phyloP scores from a whole-genome alignment of 2,329 filamentous ascomycete genomes.

The Hypoxylon sp. region DNA sequence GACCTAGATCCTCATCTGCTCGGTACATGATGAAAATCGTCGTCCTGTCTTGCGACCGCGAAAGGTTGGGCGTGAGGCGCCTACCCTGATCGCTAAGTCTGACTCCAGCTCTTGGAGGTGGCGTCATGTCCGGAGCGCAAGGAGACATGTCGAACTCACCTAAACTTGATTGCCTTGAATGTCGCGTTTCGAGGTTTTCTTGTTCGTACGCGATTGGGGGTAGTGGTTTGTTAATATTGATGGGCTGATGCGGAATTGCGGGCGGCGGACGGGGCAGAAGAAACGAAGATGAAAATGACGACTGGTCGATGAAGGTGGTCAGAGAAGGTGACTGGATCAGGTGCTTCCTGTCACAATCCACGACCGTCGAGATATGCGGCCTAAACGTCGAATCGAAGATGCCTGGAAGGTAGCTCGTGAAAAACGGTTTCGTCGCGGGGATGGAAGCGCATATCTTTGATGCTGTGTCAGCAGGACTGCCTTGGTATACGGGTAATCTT shows the following conservation, averaged over 20 bases:
- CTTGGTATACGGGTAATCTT: not conserved
- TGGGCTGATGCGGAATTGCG: conserved; percentile 3
- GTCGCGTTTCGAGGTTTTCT: conserved; percentile 5
- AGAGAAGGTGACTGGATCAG: conserved; percentile 14
- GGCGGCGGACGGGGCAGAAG: conserved; percentile 21
- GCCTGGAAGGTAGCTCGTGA: conserved; percentile 48
- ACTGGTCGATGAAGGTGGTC: conserved; percentile 27
- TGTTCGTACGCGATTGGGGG: conserved; percentile 35
- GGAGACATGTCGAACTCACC: not conserved
- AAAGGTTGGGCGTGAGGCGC: not conserved
- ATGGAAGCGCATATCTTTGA: conserved; percentile 54
- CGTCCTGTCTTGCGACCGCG: conserved; percentile 26
- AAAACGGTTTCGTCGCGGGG: conserved; percentile 55
- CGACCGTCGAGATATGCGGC: conserved; percentile 6
- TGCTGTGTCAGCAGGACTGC: not conserved
- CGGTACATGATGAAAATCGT: conserved; percentile 39
- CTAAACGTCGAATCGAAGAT: conserved; percentile 20
- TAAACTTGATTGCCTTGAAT: not conserved
- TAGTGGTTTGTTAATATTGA: conserved; percentile 44
- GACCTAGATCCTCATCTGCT: conserved; percentile 14
- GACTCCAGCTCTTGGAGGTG: conserved; percentile 10
- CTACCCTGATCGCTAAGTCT: conserved; percentile 18
- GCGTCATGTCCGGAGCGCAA: not conserved
- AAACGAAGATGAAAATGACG: conserved; percentile 21
- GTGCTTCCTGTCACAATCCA: conserved; percentile 22